Percentiles rank a stretch among this genome's conserved stretches.
phyloP scores from a whole-genome alignment of 1,284 basidiomycete species.

The Puccinia hordei region DNA sequence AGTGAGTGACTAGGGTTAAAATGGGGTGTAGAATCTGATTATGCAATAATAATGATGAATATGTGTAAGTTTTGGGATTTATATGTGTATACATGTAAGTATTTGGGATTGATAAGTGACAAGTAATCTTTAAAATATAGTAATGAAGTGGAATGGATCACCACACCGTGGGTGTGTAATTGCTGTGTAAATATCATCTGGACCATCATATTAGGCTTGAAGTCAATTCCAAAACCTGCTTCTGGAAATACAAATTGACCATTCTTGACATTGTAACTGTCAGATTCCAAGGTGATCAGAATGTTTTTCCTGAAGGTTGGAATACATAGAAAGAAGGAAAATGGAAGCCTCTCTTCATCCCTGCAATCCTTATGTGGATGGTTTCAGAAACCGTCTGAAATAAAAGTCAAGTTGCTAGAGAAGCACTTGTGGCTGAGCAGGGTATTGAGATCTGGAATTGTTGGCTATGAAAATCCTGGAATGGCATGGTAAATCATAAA shows the following conservation, averaged over 20 bases:
- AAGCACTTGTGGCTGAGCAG: neutral
- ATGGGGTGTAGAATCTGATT: too few species aligned
- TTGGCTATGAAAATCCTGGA: neutral
- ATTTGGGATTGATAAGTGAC: too few species aligned
- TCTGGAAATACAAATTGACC: constrained; percentile 4
- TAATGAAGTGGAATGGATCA: too few species aligned
- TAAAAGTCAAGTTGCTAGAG: neutral
- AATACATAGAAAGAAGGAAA: neutral
- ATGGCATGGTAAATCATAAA: neutral
- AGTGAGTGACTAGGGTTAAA: too few species aligned
- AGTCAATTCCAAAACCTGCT: neutral
- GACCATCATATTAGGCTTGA: neutral
- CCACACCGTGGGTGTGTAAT: neutral
- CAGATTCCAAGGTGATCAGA: neutral
- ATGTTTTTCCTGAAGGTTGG: neutral
- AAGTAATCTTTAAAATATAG: too few species aligned
- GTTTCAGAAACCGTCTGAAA: neutral
- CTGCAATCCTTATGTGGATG: neutral
- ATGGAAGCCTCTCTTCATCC: neutral
- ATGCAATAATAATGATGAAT: too few species aligned
- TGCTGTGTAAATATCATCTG: neutral
- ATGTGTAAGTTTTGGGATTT: too few species aligned
- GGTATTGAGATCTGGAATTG: neutral
- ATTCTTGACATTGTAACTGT: constrained; percentile 1
- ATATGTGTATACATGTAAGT: too few species aligned